Conservation (phyloP, 2,329 filamentous ascomycete genomes). For the Sphaerulina musiva region DNA sequence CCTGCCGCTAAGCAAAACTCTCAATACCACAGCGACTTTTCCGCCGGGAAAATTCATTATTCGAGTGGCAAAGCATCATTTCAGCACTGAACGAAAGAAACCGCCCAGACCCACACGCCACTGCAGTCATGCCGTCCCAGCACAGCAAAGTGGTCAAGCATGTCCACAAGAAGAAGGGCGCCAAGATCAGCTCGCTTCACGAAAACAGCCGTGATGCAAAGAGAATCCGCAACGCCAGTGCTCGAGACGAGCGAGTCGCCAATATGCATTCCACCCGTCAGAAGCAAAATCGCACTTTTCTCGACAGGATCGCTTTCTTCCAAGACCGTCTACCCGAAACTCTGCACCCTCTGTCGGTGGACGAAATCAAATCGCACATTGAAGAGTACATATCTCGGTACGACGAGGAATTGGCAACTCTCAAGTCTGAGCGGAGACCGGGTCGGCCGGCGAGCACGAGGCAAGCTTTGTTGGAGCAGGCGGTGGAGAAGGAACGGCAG, state of each 20-base stretch:
- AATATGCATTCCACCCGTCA: constrained; percentile 62
- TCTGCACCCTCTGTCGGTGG: constrained; percentile 45
- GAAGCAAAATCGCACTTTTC: constrained; percentile 64
- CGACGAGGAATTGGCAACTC: constrained; percentile 60
- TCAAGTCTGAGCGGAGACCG: constrained; percentile 65
- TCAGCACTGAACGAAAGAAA: not conserved
- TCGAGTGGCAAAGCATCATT: not conserved
- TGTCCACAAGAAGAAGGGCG: constrained; percentile 85
- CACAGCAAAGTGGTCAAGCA: constrained; percentile 81
- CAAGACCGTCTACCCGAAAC: constrained; percentile 42
- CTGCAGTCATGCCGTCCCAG: constrained; percentile 59
- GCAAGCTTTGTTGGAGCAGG: constrained; percentile 70
- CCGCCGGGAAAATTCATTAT: not conserved
- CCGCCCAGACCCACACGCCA: too few relatives aligned
- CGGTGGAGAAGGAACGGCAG: constrained; percentile 62
- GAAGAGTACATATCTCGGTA: constrained; percentile 51
- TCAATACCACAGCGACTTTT: too few relatives aligned
- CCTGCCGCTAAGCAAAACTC: too few relatives aligned
- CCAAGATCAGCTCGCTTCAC: constrained; percentile 68
- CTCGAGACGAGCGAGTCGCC: constrained; percentile 75
- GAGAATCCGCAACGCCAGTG: constrained; percentile 68
- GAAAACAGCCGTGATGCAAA: constrained; percentile 83
- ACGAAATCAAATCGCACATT: constrained; percentile 50
- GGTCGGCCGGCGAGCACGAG: constrained; percentile 71
- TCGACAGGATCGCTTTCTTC: constrained; percentile 61